phyloP scores from a whole-genome alignment of 345 rosid species.

The Theobroma cacao region DNA sequence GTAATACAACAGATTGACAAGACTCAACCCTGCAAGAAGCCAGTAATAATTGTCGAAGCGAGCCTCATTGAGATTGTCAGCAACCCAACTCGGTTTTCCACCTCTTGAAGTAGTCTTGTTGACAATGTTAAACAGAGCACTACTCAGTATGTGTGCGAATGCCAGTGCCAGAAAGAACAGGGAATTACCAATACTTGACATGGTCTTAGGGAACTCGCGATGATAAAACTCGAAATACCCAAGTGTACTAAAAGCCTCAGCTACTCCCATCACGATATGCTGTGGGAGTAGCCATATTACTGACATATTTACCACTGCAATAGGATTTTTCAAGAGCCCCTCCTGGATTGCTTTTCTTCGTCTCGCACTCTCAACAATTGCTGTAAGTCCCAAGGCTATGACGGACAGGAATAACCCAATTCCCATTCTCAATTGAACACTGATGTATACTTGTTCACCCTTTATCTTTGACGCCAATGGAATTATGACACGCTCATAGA shows the following conservation, averaged over 20 bases:
- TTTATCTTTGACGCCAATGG: constrained; percentile 29
- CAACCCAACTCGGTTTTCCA: neutral
- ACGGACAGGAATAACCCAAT: constrained; percentile 33
- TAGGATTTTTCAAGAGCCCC: constrained; percentile 19
- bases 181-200: constrained; percentile 42
- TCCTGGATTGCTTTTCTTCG: constrained; percentile 18
- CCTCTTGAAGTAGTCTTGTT: neutral
- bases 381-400: constrained; percentile 28
- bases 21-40: neutral
- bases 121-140: neutral
- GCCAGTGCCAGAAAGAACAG: constrained; percentile 30
- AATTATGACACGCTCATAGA: constrained; percentile 38
- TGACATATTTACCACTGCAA: constrained; percentile 24
- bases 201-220: constrained; percentile 44
- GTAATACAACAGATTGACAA: neutral
- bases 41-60: neutral
- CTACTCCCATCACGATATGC: constrained; percentile 34
- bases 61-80: neutral
- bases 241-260: constrained; percentile 37
- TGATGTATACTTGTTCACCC: constrained; percentile 22
- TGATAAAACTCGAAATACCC: constrained; percentile 50
- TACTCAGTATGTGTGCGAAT: neutral
- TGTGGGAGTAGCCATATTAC: constrained; percentile 44
- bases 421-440: constrained; percentile 40
- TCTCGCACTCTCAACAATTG: constrained; percentile 32